These are phyloP conservation scores for Persicaria tinctoria DNA, from an alignment of 148 eudicot genomes.

Conservation along the genomic window DNA sequence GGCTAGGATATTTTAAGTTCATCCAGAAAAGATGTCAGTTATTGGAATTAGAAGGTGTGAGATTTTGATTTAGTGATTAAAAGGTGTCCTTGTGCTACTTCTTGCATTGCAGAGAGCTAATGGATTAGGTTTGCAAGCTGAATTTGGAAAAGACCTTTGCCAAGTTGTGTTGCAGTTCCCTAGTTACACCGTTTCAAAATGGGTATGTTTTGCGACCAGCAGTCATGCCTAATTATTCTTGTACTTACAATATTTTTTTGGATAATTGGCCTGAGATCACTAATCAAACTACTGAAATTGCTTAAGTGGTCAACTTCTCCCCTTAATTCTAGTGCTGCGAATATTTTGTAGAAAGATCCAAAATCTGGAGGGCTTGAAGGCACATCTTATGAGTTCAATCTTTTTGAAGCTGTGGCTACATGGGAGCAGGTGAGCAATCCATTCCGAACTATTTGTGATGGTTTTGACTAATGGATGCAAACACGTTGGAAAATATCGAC, in stretches of 20 bases:
- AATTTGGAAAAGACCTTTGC: slow-evolving; percentile 44
- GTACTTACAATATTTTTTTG: neutral
- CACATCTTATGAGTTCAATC: slow-evolving; percentile 56
- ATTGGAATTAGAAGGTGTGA: neutral
- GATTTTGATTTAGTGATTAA: neutral
- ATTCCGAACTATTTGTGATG: neutral
- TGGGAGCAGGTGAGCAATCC: slow-evolving; percentile 74
- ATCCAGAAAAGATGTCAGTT: neutral
- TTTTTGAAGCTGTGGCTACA: slow-evolving; percentile 93
- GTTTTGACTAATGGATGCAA: too few species aligned
- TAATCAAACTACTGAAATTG: neutral
- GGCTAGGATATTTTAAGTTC: too few species aligned
- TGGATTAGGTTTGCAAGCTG: slow-evolving; percentile 72
- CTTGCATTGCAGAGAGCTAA: slow-evolving; percentile 47
- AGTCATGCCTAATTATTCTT: neutral
- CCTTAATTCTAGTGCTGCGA: neutral
- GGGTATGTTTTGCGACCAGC: slow-evolving; percentile 39
- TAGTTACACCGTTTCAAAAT: slow-evolving; percentile 60
- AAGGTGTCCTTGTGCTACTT: neutral
- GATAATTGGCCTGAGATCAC: neutral
- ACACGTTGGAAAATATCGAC: too few species aligned
- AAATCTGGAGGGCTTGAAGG: slow-evolving; percentile 76
- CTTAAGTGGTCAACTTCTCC: neutral
- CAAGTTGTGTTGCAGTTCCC: slow-evolving; percentile 68
- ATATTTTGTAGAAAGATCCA: slow-evolving; percentile 70